Base-by-base conservation (phyloP, 1,139 yeast genomes). In the Yamadazyma aaseri region DNA sequence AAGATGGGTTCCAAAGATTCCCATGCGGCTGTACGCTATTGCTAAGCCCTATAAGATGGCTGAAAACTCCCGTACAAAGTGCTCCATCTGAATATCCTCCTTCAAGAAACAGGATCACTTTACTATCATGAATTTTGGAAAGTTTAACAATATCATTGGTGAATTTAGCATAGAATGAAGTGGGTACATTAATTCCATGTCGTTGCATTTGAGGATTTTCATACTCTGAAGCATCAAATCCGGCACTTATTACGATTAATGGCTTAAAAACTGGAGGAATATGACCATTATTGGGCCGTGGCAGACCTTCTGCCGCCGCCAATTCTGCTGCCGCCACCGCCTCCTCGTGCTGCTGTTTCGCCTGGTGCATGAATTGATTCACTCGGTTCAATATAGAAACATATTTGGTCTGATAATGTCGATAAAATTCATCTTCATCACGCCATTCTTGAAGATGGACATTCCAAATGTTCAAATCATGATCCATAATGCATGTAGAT, bases 71-170 rank as follows among this genome's bases (percentile, higher is more conserved):
- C 0, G 95, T 83, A 2, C 83, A 60, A 20, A 86, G 65, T 0
- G 96, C 96, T 2, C 86, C 86, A 49, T 86, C 92, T 1, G 94
- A 81, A 53, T 86, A 86, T 0, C 96, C 96, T 13, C 96, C 96
- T 58, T 86, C 96, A 44, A 86, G 61, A 27, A 86, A 60, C 3
- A 95, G 84, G 1, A 86, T 49, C 0, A 86, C 65, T 45, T 79
- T 79, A 8, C 90, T 86, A 15, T 70, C 60, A 47, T 76, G 85
- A 36, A 76, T 68, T 38, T 67, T 65, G 8, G 94, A 86, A 31
- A 86, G 61, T 40, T 71, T 73, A 10, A 81, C 78, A 2, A 84
- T 81, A 53, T 86, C 96, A 29, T 72, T 71, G 3, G 95, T 82
- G 50, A 86, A 86, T 25, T 71, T 72, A 16, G 86, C 73, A 55